These are phyloP conservation scores for Fusarium gaditjirri DNA, from an alignment of 2,329 filamentous ascomycete species.

Conservation along the genomic window DNA sequence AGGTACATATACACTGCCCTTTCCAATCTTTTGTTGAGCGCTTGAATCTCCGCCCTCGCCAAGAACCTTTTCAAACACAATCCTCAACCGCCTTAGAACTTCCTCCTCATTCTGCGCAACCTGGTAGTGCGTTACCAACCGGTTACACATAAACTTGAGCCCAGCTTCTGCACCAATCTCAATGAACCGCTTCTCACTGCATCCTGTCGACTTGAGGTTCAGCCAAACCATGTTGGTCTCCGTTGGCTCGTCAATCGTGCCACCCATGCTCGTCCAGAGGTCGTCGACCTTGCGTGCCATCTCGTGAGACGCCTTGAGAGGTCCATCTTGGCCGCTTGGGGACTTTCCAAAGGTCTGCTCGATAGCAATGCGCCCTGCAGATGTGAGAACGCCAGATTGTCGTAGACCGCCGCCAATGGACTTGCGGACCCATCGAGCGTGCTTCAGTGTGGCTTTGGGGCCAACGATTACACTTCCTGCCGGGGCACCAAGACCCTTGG, in stretches of 20 bases:
- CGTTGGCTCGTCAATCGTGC: conserved; percentile 73
- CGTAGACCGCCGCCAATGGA: conserved; percentile 79
- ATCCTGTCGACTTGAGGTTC: conserved; percentile 71
- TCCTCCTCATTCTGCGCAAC: conserved; percentile 70
- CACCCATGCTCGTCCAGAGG: conserved; percentile 77
- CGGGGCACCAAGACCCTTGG: conserved; percentile 84
- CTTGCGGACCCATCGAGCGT: conserved; percentile 66
- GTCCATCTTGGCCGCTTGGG: conserved; percentile 60
- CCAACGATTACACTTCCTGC: conserved; percentile 81
- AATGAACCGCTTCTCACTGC: conserved; percentile 51
- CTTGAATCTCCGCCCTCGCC: conserved; percentile 26
- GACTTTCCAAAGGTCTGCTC: conserved; percentile 56
- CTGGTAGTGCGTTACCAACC: conserved; percentile 66
- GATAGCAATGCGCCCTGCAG: conserved; percentile 76
- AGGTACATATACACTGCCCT: conserved; percentile 42
- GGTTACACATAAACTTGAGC: conserved; percentile 53
- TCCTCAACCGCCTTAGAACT: conserved; percentile 66
- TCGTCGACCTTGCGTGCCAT: conserved; percentile 72
- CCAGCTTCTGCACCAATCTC: conserved; percentile 56
- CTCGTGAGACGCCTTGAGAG: conserved; percentile 68
- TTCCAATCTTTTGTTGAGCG: conserved; percentile 35
- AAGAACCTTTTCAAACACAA: conserved; percentile 60
- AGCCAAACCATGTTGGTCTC: conserved; percentile 96
- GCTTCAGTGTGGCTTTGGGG: conserved; percentile 47
- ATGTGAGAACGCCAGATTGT: conserved; percentile 77